Percentiles rank a stretch among this genome's conserved stretches.
Conservation (phyloP, 2,329 filamentous ascomycete genomes). For the Ophiostoma triangulosporum region DNA sequence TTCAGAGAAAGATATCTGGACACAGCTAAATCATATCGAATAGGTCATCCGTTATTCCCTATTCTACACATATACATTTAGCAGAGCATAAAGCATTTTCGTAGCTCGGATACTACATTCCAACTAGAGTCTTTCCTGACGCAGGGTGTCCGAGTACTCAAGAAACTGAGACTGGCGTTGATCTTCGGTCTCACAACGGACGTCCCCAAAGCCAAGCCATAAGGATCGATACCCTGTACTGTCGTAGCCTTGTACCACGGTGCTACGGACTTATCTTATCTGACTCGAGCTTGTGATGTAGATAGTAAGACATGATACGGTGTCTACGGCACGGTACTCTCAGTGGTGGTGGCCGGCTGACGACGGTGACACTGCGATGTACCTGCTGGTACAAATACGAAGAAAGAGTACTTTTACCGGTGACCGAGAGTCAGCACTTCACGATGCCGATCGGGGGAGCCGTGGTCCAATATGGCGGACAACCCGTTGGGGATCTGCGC, state of each 20-base stretch:
- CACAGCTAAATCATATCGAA: no score
- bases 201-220: not conserved
- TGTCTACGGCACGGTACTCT: not conserved
- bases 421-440: not conserved
- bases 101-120: no score
- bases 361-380: not conserved
- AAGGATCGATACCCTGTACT: constrained; percentile 1
- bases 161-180: no score
- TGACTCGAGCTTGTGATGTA: not conserved
- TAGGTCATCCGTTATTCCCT: no score
- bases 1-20: no score
- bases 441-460: not conserved
- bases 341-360: not conserved
- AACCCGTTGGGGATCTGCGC: constrained; percentile 11
- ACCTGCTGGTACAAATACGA: not conserved
- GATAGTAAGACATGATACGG: not conserved
- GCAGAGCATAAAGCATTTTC: no score
- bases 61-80: no score
- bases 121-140: no score
- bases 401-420: not conserved
- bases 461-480: constrained; percentile 3
- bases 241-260: not conserved
- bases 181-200: no score
- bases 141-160: no score
- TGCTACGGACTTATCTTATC: not conserved